Evolutionary conservation across 306 rosid genomes (phyloP), one percentile per base, ranked within the genome.

Genomic region (Glycine tomentella): DNA sequence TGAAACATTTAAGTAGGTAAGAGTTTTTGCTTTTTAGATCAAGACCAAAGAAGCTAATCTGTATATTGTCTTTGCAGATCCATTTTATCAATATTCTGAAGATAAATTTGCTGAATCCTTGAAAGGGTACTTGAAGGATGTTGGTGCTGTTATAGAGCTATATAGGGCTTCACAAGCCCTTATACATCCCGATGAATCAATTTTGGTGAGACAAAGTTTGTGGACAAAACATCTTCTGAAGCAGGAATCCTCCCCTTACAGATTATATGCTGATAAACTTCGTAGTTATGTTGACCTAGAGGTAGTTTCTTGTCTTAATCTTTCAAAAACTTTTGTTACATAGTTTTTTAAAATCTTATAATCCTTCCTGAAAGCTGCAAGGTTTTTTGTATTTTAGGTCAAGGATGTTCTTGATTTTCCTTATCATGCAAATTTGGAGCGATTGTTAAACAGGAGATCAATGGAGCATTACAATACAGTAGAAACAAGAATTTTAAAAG

Each of bases 91-190:
- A 84, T 89, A 90, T 74, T 75, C 92, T 16, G 91, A 89, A 85
- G 94, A 89, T 75, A 65, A 78, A 58, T 87, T 93, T 75, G 49
- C 90, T 17, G 74, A 85, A 79, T 88, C 92, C 86, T 87, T 86
- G 83, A 94, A 91, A 87, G 97, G 92, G 40, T 85, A 87, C 88
- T 79, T 87, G 85, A 93, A 93, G 79, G 95, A 91, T 83, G 82
- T 84, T 49, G 81, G 81, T 74, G 83, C 94, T 69, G 78, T 89
- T 50, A 67, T 93, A 50, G 97, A 95, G 83, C 81, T 93, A 40
- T 91, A 83, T 53, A 90, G 55, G 85, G 97, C 97, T 82, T 91
- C 99, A 63, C 91, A 93, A 86, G 72, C 87, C 69, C 73, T 77
- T 78, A 74, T 88, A 53, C 82, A 88, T 75, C 95, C 92, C 4